Conservation (phyloP, 176 grass and related monocot genomes). For the Calamus simplicifolius region DNA sequence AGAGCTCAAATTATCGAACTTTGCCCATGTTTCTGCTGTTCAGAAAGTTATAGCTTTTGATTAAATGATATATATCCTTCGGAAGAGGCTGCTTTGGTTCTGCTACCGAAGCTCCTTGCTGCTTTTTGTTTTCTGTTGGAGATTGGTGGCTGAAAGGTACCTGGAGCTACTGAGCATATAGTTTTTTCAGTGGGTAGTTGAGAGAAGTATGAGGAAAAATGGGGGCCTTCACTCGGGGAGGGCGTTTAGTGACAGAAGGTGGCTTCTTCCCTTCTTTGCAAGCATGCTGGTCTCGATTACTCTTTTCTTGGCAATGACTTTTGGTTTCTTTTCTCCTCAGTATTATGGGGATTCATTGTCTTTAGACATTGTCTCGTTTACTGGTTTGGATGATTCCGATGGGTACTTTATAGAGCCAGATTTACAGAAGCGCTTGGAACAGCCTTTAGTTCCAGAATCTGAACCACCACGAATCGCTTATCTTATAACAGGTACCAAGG, state of each 20-base stretch:
- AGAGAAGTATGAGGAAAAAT: constrained; percentile 60
- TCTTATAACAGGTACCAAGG: constrained; percentile 84
- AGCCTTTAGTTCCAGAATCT: constrained; percentile 18
- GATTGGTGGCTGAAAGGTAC: neutral
- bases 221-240: constrained; percentile 39
- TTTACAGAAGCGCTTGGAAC: constrained; percentile 24
- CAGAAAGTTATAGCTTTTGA: too few species aligned
- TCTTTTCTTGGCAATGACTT: constrained; percentile 51
- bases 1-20: too few species aligned
- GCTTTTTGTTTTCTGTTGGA: neutral
- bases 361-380: constrained; percentile 50
- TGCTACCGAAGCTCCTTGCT: too few species aligned
- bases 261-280: constrained; percentile 74
- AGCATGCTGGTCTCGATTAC: constrained; percentile 59
- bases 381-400: constrained; percentile 31
- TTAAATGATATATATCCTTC: too few species aligned
- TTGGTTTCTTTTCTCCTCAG: constrained; percentile 63
- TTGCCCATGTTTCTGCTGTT: too few species aligned
- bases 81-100: too few species aligned
- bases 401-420: constrained; percentile 9
- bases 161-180: neutral
- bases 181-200: neutral
- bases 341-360: constrained; percentile 29
- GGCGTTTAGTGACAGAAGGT: constrained; percentile 62
- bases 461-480: constrained; percentile 78